phyloP scores from a whole-genome alignment of 2,329 filamentous ascomycete genomes.

The Cytospora schulzeri region DNA sequence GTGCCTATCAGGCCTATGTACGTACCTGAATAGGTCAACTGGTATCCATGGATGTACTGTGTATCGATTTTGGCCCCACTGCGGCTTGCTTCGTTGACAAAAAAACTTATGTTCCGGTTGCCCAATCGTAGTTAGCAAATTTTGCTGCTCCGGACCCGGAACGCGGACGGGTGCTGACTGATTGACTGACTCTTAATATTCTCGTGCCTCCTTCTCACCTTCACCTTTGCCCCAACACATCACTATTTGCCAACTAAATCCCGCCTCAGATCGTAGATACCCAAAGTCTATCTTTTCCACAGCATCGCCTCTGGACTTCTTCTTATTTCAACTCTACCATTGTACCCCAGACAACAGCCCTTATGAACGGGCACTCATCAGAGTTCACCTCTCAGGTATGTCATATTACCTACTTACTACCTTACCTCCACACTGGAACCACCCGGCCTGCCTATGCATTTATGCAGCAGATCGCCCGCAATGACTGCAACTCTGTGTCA shows the following conservation, averaged over 20 bases:
- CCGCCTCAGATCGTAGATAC: neutral
- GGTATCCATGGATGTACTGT: no score
- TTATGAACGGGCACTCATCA: constrained; percentile 85
- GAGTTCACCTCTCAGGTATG: constrained; percentile 85
- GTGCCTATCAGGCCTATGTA: no score
- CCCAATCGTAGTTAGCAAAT: constrained; percentile 19
- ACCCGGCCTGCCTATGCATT: neutral
- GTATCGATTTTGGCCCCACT: neutral
- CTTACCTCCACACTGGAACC: neutral
- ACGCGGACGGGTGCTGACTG: constrained; percentile 13
- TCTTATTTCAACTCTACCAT: constrained; percentile 30
- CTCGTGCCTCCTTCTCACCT: constrained; percentile 1
- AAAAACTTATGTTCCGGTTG: constrained; percentile 3
- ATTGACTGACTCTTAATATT: constrained; percentile 20
- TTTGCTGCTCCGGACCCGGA: constrained; percentile 21
- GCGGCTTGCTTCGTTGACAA: neutral
- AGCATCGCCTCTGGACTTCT: constrained; percentile 24
- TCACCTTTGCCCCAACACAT: constrained; percentile 13
- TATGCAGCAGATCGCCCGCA: constrained; percentile 2
- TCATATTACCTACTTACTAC: constrained; percentile 28
- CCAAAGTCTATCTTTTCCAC: constrained; percentile 22
- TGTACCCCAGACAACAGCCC: constrained; percentile 56
- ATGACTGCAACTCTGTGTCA: neutral
- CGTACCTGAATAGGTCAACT: no score
- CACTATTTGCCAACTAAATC: constrained; percentile 9